phyloP scores from a whole-genome alignment of 495 filamentous ascomycete species.

The Aspergillus mulundensis region DNA sequence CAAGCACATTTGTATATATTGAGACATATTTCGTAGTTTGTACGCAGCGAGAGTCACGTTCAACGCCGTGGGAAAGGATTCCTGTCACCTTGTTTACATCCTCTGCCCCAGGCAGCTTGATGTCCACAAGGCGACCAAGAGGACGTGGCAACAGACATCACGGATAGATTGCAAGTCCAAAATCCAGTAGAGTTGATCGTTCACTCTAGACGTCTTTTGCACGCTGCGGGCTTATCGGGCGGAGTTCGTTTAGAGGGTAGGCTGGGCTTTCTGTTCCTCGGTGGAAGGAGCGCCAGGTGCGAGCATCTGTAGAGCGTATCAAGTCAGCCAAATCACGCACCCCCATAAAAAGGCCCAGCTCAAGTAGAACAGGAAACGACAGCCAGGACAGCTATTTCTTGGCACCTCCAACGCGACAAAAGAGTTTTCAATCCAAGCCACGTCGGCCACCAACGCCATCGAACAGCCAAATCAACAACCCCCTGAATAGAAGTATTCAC shows the following conservation, averaged over 20 bases:
- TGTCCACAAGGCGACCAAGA: background rate
- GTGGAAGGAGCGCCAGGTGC: constrained; percentile 35
- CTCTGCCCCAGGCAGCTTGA: constrained; percentile 14
- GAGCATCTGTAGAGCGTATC: constrained; percentile 37
- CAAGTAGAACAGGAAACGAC: no score
- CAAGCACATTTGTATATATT: background rate
- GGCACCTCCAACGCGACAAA: constrained; percentile 10
- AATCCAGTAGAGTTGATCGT: constrained; percentile 4
- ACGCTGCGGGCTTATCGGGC: constrained; percentile 21
- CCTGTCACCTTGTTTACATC: background rate
- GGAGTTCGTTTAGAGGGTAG: constrained; percentile 39
- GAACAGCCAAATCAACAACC: background rate
- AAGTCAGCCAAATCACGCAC: constrained; percentile 10
- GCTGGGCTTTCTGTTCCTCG: constrained; percentile 36
- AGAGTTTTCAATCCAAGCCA: constrained; percentile 4
- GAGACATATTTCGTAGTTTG: background rate
- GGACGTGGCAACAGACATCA: constrained; percentile 9
- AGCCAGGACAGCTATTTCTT: no score
- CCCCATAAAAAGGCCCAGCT: no score
- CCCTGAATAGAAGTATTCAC: background rate
- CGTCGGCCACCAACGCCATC: background rate
- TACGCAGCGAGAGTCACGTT: background rate
- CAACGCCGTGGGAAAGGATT: background rate
- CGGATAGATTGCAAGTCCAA: constrained; percentile 1
- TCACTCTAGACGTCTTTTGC: constrained; percentile 8